Base-by-base conservation (phyloP, 1,284 basidiomycete species). In the Rhodofomes roseus region DNA sequence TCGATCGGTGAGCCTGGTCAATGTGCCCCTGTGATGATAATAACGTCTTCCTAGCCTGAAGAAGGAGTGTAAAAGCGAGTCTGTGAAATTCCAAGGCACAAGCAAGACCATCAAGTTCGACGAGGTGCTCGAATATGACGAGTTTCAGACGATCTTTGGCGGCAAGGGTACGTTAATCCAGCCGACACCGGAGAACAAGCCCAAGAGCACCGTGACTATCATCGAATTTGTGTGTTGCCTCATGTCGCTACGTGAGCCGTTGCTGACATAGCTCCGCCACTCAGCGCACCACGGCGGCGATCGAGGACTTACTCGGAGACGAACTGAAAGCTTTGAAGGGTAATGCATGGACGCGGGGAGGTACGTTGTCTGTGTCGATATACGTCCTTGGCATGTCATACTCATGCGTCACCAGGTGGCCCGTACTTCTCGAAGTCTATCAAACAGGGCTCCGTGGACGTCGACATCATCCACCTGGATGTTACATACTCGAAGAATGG, bases 401-500 rank as follows among this genome's bases (percentile, higher is more conserved):
- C 18, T 34, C 14, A 52, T 20, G 8, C 6, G 9, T 3, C 61
- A 40, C 60, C 62, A 71, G 70, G 71, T 25, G 68, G 67, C 2
- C 65, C 69, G 3, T 63, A 62, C 1, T 76, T 76, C 61, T 58
- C 67, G 14, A 77, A 77, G 61, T 76, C 76, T 4, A 56, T 69
- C 25, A 78, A 77, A 60, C 74, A 57, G 71, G 59, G 59, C 23
- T n/a, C 29, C 16, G 46, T 44, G 54, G 55, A 60, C 55, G 55
- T 76, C 27, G 46, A 66, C 40, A 72, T 79, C 53, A 57, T 58
- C 18, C 62, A 63, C 6, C 62, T 77, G 48, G 72, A 77, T 41
- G 71, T 79, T 52, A 75, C 70, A 59, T 79, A 78, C 66, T 74
- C 74, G 34, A 75, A 74, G 66, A 78, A 76, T 63, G 71, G 68